These are phyloP conservation scores for Pisolithus sp. DNA, from an alignment of 768 basidiomycete species.

Conservation along the genomic window DNA sequence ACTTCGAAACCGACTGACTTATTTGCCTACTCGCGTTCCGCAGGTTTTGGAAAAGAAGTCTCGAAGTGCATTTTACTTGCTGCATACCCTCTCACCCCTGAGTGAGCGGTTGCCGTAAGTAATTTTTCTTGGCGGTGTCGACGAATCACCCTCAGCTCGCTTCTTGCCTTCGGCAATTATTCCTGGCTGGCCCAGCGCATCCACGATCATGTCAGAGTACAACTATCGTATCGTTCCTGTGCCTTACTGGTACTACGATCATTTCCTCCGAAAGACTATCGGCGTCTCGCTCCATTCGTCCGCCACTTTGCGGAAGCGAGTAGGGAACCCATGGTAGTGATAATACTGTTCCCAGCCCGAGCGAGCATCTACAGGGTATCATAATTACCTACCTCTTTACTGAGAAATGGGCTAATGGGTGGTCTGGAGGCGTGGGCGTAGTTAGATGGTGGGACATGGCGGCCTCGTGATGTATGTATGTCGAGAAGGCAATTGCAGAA, in stretches of 20 bases:
- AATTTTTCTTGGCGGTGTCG: too few relatives aligned
- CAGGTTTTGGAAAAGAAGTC: constrained; percentile 41
- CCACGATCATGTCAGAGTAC: too few relatives aligned
- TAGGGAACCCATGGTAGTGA: constrained; percentile 2
- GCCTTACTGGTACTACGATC: constrained; percentile 21
- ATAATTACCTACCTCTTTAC: constrained; percentile 81
- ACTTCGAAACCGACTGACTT: constrained; percentile 44
- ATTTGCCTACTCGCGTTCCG: constrained; percentile 62
- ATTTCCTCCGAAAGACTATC: constrained; percentile 28
- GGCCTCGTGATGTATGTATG: constrained; percentile 46
- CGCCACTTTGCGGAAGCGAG: constrained; percentile 37
- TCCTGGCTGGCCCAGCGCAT: too few relatives aligned
- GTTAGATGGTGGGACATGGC: constrained; percentile 87
- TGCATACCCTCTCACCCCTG: too few relatives aligned
- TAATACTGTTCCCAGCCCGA: constrained; percentile 24
- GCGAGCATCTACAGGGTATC: constrained; percentile 83
- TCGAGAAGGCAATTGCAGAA: constrained; percentile 32
- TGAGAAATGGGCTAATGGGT: constrained; percentile 45
- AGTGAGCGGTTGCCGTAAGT: too few relatives aligned
- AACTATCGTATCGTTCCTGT: constrained; percentile 57
- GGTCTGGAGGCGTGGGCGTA: constrained; percentile 80
- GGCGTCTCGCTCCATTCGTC: constrained; percentile 85
- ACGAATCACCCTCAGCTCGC: too few relatives aligned
- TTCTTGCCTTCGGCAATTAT: too few relatives aligned
- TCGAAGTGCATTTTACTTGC: too few relatives aligned